Percentiles rank a stretch among this genome's conserved stretches.
phyloP scores from a whole-genome alignment of 2,329 filamentous ascomycete genomes.

The Colletotrichum sp. region DNA sequence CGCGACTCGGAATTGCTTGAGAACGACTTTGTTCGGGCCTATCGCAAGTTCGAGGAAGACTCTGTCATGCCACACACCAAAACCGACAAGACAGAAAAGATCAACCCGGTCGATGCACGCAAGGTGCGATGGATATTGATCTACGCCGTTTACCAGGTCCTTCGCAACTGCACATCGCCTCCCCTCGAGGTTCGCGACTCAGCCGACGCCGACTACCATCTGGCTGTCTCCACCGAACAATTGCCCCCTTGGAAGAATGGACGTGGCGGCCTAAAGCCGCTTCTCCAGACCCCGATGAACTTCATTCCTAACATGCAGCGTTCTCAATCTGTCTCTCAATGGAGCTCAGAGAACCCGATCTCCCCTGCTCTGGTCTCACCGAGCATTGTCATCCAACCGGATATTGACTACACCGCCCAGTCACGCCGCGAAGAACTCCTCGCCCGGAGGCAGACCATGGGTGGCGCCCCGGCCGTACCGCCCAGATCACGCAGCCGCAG shows the following conservation, averaged over 20 bases:
- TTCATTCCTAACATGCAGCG: slow-evolving; percentile 19
- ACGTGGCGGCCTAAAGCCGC: slow-evolving; percentile 25
- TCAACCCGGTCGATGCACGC: slow-evolving; percentile 69
- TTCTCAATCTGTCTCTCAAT: slow-evolving; percentile 17
- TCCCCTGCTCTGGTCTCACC: not conserved
- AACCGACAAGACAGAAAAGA: slow-evolving; percentile 60
- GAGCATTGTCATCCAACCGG: slow-evolving; percentile 52
- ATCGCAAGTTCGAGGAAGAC: slow-evolving; percentile 72
- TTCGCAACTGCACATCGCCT: slow-evolving; percentile 66
- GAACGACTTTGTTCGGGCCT: slow-evolving; percentile 70
- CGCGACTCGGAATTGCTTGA: slow-evolving; percentile 36
- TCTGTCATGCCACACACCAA: slow-evolving; percentile 54
- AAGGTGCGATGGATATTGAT: slow-evolving; percentile 82
- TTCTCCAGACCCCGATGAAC: slow-evolving; percentile 33
- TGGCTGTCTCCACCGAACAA: slow-evolving; percentile 46
- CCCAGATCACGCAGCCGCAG: slow-evolving; percentile 29
- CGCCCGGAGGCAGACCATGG: slow-evolving; percentile 6
- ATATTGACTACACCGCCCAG: slow-evolving; percentile 60
- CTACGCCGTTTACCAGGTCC: slow-evolving; percentile 75
- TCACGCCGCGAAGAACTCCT: slow-evolving; percentile 34
- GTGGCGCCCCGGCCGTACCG: slow-evolving; percentile 16
- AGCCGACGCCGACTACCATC: slow-evolving; percentile 60
- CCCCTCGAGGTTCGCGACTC: slow-evolving; percentile 67
- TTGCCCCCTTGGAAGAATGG: slow-evolving; percentile 52
- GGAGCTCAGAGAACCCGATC: not conserved